Percentiles rank a stretch among this genome's conserved stretches.
phyloP scores from a whole-genome alignment of 768 basidiomycete species.

The Lentinula guzmanii region DNA sequence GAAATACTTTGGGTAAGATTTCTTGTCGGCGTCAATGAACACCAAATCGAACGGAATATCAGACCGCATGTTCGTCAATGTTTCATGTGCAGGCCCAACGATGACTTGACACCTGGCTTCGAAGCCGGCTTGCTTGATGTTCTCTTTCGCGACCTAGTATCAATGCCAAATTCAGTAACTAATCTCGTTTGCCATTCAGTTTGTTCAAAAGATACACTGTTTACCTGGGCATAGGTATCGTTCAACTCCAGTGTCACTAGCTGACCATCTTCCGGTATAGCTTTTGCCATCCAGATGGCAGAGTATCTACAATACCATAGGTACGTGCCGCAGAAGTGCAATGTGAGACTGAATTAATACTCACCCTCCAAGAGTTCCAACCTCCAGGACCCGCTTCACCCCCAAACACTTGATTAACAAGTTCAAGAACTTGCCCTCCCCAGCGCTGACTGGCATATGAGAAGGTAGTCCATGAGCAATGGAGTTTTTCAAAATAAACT shows the following conservation, averaged over 20 bases:
- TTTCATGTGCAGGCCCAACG: slow-evolving; percentile 46
- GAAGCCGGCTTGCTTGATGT: slow-evolving; percentile 50
- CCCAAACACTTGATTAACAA: slow-evolving; percentile 43
- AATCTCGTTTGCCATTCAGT: not conserved
- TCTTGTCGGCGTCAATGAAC: slow-evolving; percentile 73
- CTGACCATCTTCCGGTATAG: slow-evolving; percentile 42
- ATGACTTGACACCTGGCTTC: slow-evolving; percentile 40
- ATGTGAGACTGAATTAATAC: slow-evolving; percentile 1
- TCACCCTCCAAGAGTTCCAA: slow-evolving; percentile 65
- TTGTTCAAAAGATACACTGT: not conserved
- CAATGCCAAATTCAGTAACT: no score
- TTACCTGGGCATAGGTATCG: slow-evolving; percentile 39
- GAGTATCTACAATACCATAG: slow-evolving; percentile 26
- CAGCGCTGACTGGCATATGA: slow-evolving; percentile 42
- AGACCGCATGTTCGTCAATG: slow-evolving; percentile 40
- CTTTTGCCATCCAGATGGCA: slow-evolving; percentile 37
- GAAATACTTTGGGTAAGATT: slow-evolving; percentile 49
- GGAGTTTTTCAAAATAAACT: slow-evolving; percentile 33
- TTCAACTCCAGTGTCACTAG: slow-evolving; percentile 42
- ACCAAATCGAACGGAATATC: slow-evolving; percentile 54
- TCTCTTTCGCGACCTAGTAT: slow-evolving; percentile 48
- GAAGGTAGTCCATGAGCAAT: slow-evolving; percentile 38
- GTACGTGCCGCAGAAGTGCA: not conserved
- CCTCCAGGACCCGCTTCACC: slow-evolving; percentile 55
- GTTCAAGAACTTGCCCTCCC: slow-evolving; percentile 54